These are phyloP conservation scores for Papiliotrema terrestris DNA, from an alignment of 1,284 basidiomycete genomes.

Conservation along the genomic window DNA sequence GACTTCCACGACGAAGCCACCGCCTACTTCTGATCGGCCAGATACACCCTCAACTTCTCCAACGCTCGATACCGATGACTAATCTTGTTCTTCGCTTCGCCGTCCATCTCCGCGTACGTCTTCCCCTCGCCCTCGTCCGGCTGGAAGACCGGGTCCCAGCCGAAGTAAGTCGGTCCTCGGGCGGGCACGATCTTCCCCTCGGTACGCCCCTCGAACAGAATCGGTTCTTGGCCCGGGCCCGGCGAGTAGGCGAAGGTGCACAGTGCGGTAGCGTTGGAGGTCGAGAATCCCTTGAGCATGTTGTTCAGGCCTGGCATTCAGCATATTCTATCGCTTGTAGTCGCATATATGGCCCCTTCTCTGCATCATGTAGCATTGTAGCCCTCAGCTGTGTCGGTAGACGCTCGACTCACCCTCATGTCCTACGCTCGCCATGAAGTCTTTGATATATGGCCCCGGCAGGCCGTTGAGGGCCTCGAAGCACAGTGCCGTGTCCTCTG, in stretches of 20 bases:
- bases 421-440: slow-evolving; percentile 75
- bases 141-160: slow-evolving; percentile 94
- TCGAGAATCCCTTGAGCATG: slow-evolving; percentile 78
- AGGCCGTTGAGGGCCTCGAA: slow-evolving; percentile 85
- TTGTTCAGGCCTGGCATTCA: slow-evolving; percentile 66
- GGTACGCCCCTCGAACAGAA: slow-evolving; percentile 90
- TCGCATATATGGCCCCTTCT: too few species aligned
- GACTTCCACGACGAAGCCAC: neutral
- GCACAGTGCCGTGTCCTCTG: slow-evolving; percentile 92
- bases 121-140: slow-evolving; percentile 54
- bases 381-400: too few species aligned
- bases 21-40: slow-evolving; percentile 44
- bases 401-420: slow-evolving; percentile 67
- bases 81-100: slow-evolving; percentile 77
- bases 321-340: neutral
- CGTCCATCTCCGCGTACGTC: slow-evolving; percentile 87
- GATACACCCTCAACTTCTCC: slow-evolving; percentile 69
- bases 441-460: slow-evolving; percentile 96
- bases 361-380: too few species aligned
- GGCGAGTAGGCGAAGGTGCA: slow-evolving; percentile 94
- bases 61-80: slow-evolving; percentile 88
- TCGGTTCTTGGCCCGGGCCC: slow-evolving; percentile 67
- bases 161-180: slow-evolving; percentile 69
- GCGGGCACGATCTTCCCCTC: slow-evolving; percentile 83
- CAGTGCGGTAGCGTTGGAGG: slow-evolving; percentile 77